phyloP scores from a whole-genome alignment of 2,329 filamentous ascomycete species.

The Trichoderma guizhouense region DNA sequence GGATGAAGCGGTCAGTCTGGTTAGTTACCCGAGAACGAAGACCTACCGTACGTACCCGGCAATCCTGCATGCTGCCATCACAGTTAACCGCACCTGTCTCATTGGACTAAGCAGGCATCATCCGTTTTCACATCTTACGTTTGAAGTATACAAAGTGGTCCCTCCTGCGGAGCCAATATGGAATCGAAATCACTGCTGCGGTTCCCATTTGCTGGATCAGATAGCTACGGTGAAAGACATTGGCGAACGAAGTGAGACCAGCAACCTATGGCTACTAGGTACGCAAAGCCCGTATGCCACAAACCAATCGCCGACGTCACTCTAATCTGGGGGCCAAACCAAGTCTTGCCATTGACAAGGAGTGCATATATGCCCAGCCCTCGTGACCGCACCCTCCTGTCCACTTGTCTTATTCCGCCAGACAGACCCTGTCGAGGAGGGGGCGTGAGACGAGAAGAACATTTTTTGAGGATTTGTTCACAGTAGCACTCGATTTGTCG shows the following conservation, averaged over 20 bases:
- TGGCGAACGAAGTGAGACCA: neutral
- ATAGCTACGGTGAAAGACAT: neutral
- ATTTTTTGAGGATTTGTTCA: neutral
- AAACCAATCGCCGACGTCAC: neutral
- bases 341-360: conserved; percentile 1
- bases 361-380: conserved; percentile 3
- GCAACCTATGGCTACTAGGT: neutral
- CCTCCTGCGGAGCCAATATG: neutral
- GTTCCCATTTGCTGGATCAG: neutral
- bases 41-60: neutral
- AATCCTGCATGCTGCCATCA: neutral
- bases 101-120: neutral
- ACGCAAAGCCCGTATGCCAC: neutral
- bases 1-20: neutral
- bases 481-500: neutral
- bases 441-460: neutral
- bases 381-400: conserved; percentile 2
- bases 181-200: neutral
- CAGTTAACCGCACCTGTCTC: neutral
- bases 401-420: neutral
- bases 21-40: neutral
- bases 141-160: neutral
- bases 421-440: neutral
- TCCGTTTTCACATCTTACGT: neutral
- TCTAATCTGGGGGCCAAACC: neutral